Evolutionary conservation across 768 basidiomycete genomes (phyloP).

Genomic region (Collybiopsis luxurians): DNA sequence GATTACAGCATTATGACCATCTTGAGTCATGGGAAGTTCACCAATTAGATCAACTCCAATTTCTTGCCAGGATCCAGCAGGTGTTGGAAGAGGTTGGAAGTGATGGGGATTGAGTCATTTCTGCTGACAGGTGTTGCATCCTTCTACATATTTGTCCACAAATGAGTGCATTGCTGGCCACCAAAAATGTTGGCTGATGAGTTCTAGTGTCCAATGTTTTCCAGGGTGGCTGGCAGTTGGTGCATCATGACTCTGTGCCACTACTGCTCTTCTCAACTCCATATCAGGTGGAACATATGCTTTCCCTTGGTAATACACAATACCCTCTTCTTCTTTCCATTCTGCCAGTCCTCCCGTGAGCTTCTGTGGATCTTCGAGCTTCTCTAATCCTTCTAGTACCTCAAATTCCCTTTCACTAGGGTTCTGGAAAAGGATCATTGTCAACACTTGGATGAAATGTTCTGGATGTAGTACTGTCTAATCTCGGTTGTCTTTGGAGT

Average conservation of each 20-base stretch:
- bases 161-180: conserved; percentile 19
- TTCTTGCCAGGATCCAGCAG: conserved; percentile 15
- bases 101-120: neutral
- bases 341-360: neutral
- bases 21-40: conserved; percentile 11
- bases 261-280: conserved; percentile 10
- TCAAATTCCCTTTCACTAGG: neutral
- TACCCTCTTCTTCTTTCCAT: neutral
- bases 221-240: conserved; percentile 25
- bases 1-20: conserved; percentile 17
- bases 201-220: conserved; percentile 18
- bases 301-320: neutral
- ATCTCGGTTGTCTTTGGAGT: too few relatives aligned
- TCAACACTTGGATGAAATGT: too few relatives aligned
- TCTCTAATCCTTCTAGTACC: neutral
- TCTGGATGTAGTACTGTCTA: too few relatives aligned
- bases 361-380: neutral
- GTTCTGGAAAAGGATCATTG: too few relatives aligned
- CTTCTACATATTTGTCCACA: conserved; percentile 20
- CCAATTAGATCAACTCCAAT: conserved; percentile 22
- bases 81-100: neutral
- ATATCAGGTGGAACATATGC: conserved; percentile 16
- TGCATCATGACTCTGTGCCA: conserved; percentile 21
- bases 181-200: conserved; percentile 19
- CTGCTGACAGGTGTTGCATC: conserved; percentile 23